These are phyloP conservation scores for Cytospora piceicola DNA, from an alignment of 2,329 filamentous ascomycete species.

Conservation along the genomic window DNA sequence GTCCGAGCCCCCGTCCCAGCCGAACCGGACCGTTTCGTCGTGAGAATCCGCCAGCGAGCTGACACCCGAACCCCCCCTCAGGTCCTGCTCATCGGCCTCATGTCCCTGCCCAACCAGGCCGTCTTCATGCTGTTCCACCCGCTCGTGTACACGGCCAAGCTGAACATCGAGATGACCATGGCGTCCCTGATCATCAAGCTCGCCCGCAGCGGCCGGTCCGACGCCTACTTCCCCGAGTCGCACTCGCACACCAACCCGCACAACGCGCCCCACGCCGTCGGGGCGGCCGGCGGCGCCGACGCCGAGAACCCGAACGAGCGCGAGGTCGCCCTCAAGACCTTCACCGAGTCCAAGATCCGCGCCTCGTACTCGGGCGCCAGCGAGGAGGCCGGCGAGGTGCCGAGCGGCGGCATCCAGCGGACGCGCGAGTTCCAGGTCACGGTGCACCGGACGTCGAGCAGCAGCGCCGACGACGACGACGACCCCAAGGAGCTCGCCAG, in stretches of 20 bases:
- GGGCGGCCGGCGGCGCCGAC: too few species aligned
- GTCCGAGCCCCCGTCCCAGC: conserved; percentile 15
- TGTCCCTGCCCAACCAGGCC: conserved; percentile 41
- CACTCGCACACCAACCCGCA: conserved; percentile 15
- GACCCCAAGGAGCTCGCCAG: conserved; percentile 7
- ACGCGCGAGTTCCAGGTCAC: conserved; percentile 26
- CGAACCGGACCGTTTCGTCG: not conserved
- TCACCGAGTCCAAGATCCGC: conserved; percentile 22
- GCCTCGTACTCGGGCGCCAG: conserved; percentile 19
- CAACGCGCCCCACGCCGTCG: not conserved
- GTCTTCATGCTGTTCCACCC: conserved; percentile 33
- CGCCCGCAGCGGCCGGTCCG: conserved; percentile 17
- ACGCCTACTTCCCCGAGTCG: conserved; percentile 11
- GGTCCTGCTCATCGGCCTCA: conserved; percentile 41
- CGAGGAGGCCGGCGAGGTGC: conserved; percentile 5
- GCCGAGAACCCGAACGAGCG: conserved; percentile 13
- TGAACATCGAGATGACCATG: conserved; percentile 31
- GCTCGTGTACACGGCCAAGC: conserved; percentile 23
- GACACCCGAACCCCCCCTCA: not conserved
- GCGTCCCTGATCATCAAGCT: conserved; percentile 29
- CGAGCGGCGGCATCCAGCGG: conserved; percentile 16
- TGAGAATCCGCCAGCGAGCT: not conserved
- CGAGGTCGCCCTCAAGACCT: conserved; percentile 23
- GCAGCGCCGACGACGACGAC: conserved; percentile 22
- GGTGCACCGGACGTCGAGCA: conserved; percentile 20